Base-by-base conservation (phyloP, 257 asterid species). In the Scutellaria baicalensis region DNA sequence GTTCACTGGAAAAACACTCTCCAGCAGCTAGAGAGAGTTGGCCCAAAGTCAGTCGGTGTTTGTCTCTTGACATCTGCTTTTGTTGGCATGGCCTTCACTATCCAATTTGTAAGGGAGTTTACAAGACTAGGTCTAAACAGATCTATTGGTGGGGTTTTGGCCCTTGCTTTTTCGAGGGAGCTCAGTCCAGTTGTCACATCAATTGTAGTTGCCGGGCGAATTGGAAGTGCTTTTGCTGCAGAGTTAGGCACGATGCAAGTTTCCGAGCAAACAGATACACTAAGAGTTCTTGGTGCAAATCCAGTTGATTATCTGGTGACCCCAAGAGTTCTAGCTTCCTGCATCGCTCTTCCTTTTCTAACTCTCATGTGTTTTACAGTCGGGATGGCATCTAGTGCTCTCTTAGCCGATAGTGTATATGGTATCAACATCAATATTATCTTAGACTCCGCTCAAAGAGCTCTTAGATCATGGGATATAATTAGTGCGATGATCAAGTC, bases 191-290 rank as follows among this genome's bases (percentile, higher is more conserved):
- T 94, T 6, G 87, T 94, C 80, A 94, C 99, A 45, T 78, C 99
- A 20, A 76, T 94, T 44, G 95, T 94, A 36, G 95, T 91, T 16
- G 99, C 99, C 0, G 99, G 97, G 9, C 93, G 97, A 7, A 88
- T 94, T 1, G 99, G 99, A 20, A 89, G 97, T 64, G 96, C 99
- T 60, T 94, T 81, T 70, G 97, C 99, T 50, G 99, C 99, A 3
- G 99, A 94, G 74, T 64, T 94, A 59, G 99, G 96, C 51, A 94
- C 99, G 10, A 94, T 94, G 99, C 97, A 94, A 81, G 99, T 94
- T 27, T 94, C 99, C 2, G 99, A 94, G 77, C 99, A 91, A 80
- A 94, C 90, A 0, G 99, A 94, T 79, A 87, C 97, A 0, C 72
- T 94, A 66, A 86, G 97, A 74, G 99, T 94, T 79, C 95, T 94